Evolutionary conservation across 257 asterid genomes (phyloP).

Genomic region (Eucommia ulmoides): DNA sequence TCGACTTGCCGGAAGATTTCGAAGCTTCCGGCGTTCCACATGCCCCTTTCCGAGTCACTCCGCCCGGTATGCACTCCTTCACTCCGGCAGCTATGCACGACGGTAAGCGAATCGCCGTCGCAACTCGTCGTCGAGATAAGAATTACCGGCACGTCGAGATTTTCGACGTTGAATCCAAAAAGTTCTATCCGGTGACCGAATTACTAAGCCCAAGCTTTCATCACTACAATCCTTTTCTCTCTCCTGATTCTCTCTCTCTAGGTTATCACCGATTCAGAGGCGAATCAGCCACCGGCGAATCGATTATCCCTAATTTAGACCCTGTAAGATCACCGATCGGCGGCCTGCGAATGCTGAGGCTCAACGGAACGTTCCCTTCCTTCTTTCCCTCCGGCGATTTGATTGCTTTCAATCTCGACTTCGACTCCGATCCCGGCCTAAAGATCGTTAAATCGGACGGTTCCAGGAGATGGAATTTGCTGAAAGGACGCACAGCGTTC

Average conservation of each 20-base stretch:
- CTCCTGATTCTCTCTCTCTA: slow-evolving; percentile 26
- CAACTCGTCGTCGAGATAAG: slow-evolving; percentile 63
- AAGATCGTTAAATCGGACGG: slow-evolving; percentile 53
- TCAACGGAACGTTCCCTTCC: slow-evolving; percentile 59
- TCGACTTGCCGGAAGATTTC: slow-evolving; percentile 23
- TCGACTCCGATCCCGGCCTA: slow-evolving; percentile 33
- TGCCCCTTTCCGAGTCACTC: slow-evolving; percentile 55
- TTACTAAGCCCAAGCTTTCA: slow-evolving; percentile 42
- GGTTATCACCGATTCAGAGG: slow-evolving; percentile 74
- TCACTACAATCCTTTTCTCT: slow-evolving; percentile 77
- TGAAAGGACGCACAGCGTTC: slow-evolving; percentile 36
- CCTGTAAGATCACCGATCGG: slow-evolving; percentile 30
- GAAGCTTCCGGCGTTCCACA: slow-evolving; percentile 6
- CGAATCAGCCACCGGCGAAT: slow-evolving; percentile 25
- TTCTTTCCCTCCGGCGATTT: slow-evolving; percentile 56
- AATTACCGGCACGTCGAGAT: slow-evolving; percentile 60
- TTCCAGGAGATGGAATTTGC: slow-evolving; percentile 47
- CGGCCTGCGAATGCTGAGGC: slow-evolving; percentile 41
- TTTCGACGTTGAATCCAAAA: slow-evolving; percentile 27
- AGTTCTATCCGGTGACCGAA: slow-evolving; percentile 49
- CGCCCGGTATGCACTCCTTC: slow-evolving; percentile 70
- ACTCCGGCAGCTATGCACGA: slow-evolving; percentile 51
- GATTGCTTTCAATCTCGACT: slow-evolving; percentile 42
- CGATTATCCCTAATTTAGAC: slow-evolving; percentile 42
- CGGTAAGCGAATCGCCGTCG: slow-evolving; percentile 29